Base-by-base conservation (phyloP, 768 basidiomycete genomes). In the Pleurotus djamor region DNA sequence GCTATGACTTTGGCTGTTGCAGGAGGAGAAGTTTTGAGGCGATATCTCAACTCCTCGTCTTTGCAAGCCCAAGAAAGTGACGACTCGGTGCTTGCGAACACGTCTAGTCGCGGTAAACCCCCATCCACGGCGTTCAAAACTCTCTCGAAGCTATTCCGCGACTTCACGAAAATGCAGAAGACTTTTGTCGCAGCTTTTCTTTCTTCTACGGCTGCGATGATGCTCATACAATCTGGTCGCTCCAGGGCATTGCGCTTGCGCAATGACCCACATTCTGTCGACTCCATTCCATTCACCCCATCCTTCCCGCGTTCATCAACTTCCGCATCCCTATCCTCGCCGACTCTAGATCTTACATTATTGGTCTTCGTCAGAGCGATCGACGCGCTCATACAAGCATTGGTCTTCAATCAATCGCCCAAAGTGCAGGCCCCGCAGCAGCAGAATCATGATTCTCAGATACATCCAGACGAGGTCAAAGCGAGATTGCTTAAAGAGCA, bases 321-420 rank as follows among this genome's bases (percentile, higher is more conserved):
- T 66, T 49, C 68, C 64, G 51, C 52, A 34, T 37, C 41, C 34
- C 37, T 63, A 45, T 63, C 68, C 10, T 87, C 87, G 1, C 78
- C 83, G 4, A 91, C 88, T 0, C 68, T 92, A 17, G 88, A 91
- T 64, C 73, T 92, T 38, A 91, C 83, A 13, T 71, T 92, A 0
- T 72, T 92, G 2, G 70, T 91, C 32, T 69, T 88, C 51, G 88
- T 90, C 33, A 82, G 91, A 47, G 89, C 91, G 1, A 64, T 88
- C 48, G 91, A 92, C 65, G 81, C 83, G 6, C 56, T 78, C 13
- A 67, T 86, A 1, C 91, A 91, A 68, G 61, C 70, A 0, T 70
- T 80, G 8, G 76, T 91, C 36, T 73, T 77, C 58, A 67, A 69
- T 17, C 61, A 60, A 34, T 71, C 71, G 17, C 35, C 52, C 33